Base-by-base conservation (phyloP, 257 asterid genomes). In the Solanum sejunctum region DNA sequence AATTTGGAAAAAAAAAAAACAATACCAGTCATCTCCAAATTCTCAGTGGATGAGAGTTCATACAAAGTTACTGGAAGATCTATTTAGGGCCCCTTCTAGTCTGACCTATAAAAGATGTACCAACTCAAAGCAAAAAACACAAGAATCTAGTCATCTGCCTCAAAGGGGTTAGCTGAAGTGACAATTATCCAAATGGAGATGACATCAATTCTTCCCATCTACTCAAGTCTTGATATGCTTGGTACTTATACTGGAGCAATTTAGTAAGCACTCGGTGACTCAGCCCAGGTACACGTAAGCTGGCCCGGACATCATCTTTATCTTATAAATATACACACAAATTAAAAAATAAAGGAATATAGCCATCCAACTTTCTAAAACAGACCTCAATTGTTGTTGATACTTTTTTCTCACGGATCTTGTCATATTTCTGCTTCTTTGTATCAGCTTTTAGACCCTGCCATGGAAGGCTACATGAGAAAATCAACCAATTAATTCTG, bases 381-480 rank as follows among this genome's bases (percentile, higher is more conserved):
- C 63, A 82, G 43, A 89, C 91, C 91, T 89, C 91, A 87, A 89
- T 82, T 12, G 91, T 90, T 28, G 91, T 89, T 69, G 90, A 89
- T 71, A 89, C 71, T 83, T 89, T 89, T 66, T 89, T 89, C 85
- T 89, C 90, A 75, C 91, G 85, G 83, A 87, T 89, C 78, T 85
- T 89, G 49, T 89, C 91, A 82, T 89, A 89, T 77, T 89, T 89
- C 60, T 89, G 90, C 87, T 89, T 89, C 86, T 85, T 89, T 47
- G 90, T 87, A 28, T 88, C 90, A 77, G 91, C 90, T 87, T 87
- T 87, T 71, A 89, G 80, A 28, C 91, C 91, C 86, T 89, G 91
- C 91, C 91, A 87, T 73, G 91, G 90, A 86, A 89, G 89, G 83
- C 91, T 89, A 72, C 61, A 85, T 3, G 58, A 84, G 64, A 86